Base-by-base conservation (phyloP, 139 green algal genomes). In the Axilococcus clingmanii region DNA sequence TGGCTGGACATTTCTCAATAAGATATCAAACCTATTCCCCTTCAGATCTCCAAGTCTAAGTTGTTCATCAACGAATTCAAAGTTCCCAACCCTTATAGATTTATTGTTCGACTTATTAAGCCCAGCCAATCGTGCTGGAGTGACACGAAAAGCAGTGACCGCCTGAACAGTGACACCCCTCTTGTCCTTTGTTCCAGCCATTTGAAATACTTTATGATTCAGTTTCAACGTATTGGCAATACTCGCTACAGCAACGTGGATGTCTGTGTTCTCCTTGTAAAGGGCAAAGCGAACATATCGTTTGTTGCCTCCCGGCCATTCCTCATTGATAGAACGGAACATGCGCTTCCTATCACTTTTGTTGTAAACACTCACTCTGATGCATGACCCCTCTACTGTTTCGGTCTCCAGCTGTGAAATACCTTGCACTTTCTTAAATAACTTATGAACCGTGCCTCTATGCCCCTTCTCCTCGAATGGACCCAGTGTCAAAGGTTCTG, bases 141-240 rank as follows among this genome's bases (percentile, higher is more conserved):
- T 31, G 36, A 91, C 51, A 53, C 78, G 84, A 59, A 65, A 81
- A 7, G 71, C 77, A 0, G 88, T 91, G 9, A 89, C 79, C 11
- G 65, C 74, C 69, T 96, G 84, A 5, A 55, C 49, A 0, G 89
- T 97, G 3, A 95, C 65, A 2, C 71, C 90, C 0, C 90, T 66
- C 76, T 94, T 96, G 72, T 97, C 90, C 74, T 97, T 97, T 31
- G 84, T 95, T 48, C 90, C 89, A 16, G 83, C 79, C 30, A 82
- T 76, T 0, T 38, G 52, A 28, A 87, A 77, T 3, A 48, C 5
- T 30, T 61, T 65, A 28, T 52, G 40, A 14, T 57, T 41, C 27
- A 61, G 28, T 34, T 54, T 65, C 34, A 83, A 51, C 31, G 61
- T 33, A 3, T 65, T 52, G 3, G 41, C 8, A 11, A 89, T 47